A percentile compares a stretch with the other conserved stretches of the same genome.
Conservation (phyloP, 2,329 filamentous ascomycete genomes). For the Bipolaris bicolor region DNA sequence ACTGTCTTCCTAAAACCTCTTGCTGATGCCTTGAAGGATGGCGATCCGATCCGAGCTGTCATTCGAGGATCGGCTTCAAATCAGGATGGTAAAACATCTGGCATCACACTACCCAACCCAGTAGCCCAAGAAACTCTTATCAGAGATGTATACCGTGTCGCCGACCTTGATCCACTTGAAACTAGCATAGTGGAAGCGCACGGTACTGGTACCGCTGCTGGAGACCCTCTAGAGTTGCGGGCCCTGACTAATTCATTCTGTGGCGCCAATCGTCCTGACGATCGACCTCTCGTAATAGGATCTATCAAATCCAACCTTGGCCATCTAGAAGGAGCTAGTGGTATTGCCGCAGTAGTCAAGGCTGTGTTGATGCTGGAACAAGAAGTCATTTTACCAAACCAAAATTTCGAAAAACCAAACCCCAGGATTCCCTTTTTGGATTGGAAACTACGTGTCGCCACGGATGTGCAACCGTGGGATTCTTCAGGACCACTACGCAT, state of each 20-base stretch:
- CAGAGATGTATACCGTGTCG: constrained; percentile 42
- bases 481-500: constrained; percentile 14
- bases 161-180: constrained; percentile 38
- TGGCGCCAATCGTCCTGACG: no score
- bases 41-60: constrained; percentile 34
- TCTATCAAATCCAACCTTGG: constrained; percentile 32
- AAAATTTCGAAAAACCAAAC: constrained; percentile 26
- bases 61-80: constrained; percentile 29
- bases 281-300: constrained; percentile 13
- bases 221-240: neutral
- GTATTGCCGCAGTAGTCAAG: constrained; percentile 28
- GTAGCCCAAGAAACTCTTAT: constrained; percentile 50
- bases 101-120: constrained; percentile 40
- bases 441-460: constrained; percentile 7
- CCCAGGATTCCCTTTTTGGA: neutral
- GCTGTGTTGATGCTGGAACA: constrained; percentile 43
- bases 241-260: no score
- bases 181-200: constrained; percentile 32
- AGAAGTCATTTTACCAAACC: constrained; percentile 35
- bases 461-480: neutral
- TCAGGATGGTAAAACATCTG: constrained; percentile 19
- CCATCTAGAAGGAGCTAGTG: constrained; percentile 27
- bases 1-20: constrained; percentile 33
- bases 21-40: constrained; percentile 23
- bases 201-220: constrained; percentile 60